Conservation (phyloP, 768 basidiomycete species). For the Lentinula boryana region DNA sequence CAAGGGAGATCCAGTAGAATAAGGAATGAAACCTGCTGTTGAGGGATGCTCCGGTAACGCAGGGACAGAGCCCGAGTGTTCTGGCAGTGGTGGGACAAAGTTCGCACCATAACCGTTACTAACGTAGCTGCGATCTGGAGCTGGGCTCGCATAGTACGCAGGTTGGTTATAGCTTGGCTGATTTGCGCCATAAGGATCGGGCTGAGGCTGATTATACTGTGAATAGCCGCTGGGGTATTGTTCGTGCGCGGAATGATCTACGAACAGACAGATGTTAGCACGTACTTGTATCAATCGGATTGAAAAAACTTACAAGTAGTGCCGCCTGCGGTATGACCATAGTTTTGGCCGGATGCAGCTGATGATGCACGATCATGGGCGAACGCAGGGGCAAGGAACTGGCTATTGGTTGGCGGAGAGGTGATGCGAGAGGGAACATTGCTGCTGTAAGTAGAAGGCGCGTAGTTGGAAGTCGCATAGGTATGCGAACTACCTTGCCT, state of each 20-base stretch:
- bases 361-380: constrained; percentile 6
- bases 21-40: constrained; percentile 12
- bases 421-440: constrained; percentile 11
- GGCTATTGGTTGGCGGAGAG: constrained; percentile 17
- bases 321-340: constrained; percentile 49
- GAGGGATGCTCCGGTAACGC: constrained; percentile 17
- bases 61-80: constrained; percentile 19
- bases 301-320: constrained; percentile 42
- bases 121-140: constrained; percentile 47
- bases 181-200: constrained; percentile 21
- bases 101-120: constrained; percentile 51
- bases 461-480: constrained; percentile 34
- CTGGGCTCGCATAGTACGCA: constrained; percentile 12
- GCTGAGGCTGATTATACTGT: constrained; percentile 37
- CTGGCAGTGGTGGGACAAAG: constrained; percentile 34
- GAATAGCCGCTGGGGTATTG: constrained; percentile 42
- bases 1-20: constrained; percentile 21
- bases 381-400: constrained; percentile 21
- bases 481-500: constrained; percentile 33
- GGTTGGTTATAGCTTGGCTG: neutral
- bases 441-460: constrained; percentile 25
- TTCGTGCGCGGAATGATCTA: constrained; percentile 56
- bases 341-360: constrained; percentile 28
- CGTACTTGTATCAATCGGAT: neutral
- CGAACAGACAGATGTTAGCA: constrained; percentile 5